Evolutionary conservation across 2,329 filamentous ascomycete species (phyloP).

Genomic region (Chalaropsis ovoidea): DNA sequence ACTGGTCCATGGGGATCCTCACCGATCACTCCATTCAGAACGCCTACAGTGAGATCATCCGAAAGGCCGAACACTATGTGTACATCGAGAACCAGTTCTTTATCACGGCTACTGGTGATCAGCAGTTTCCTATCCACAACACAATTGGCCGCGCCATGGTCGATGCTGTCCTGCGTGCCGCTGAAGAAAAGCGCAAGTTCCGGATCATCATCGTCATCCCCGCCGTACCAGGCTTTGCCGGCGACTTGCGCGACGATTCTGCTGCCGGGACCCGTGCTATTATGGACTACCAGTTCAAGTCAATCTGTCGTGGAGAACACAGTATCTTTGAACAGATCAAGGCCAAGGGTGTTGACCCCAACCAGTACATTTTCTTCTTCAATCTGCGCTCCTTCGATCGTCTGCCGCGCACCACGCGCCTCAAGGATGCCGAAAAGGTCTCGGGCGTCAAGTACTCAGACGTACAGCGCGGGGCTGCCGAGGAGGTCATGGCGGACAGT

Average conservation of each 20-base stretch:
- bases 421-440: slow-evolving; percentile 66
- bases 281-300: slow-evolving; percentile 98
- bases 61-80: slow-evolving; percentile 79
- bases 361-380: slow-evolving; percentile 80
- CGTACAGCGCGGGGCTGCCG: slow-evolving; percentile 76
- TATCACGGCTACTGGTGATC: slow-evolving; percentile 84
- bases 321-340: slow-evolving; percentile 75
- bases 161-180: slow-evolving; percentile 73
- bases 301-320: slow-evolving; percentile 80
- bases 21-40: slow-evolving; percentile 79
- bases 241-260: slow-evolving; percentile 72
- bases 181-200: slow-evolving; percentile 77
- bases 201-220: slow-evolving; percentile 83
- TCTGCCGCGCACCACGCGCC: slow-evolving; percentile 66
- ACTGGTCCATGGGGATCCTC: slow-evolving; percentile 89
- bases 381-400: slow-evolving; percentile 89
- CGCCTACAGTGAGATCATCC: slow-evolving; percentile 74
- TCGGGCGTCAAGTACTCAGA: slow-evolving; percentile 78
- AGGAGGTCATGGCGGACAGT: slow-evolving; percentile 65
- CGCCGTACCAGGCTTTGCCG: slow-evolving; percentile 85
- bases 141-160: slow-evolving; percentile 81
- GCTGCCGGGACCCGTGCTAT: slow-evolving; percentile 83
- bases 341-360: slow-evolving; percentile 65
- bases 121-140: slow-evolving; percentile 79
- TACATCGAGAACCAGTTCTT: slow-evolving; percentile 99